Conservation (phyloP, 1,139 yeast genomes). For the Kurtzmaniella quercitrusa region DNA sequence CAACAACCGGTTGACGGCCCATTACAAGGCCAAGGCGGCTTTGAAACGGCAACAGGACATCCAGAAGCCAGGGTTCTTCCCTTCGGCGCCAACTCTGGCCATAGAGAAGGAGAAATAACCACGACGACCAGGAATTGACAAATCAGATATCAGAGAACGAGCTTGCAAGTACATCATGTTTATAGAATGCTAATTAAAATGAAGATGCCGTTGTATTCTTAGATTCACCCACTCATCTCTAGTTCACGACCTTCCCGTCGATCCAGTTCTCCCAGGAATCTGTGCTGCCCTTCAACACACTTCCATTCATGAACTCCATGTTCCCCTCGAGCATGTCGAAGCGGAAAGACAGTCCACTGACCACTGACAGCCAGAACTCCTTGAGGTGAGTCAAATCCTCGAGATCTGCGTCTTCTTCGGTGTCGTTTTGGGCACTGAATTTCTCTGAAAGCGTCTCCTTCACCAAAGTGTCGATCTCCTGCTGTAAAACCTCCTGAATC, state of each 20-base stretch:
- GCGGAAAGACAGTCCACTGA: slow-evolving; percentile 43
- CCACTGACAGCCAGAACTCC: slow-evolving; percentile 43
- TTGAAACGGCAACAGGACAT: slow-evolving; percentile 39
- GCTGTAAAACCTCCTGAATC: slow-evolving; percentile 54
- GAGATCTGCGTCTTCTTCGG: slow-evolving; percentile 21
- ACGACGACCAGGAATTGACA: too few relatives aligned
- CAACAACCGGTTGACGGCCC: slow-evolving; percentile 44
- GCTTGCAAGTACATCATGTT: not conserved
- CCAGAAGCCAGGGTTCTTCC: slow-evolving; percentile 46
- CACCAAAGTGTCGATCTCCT: slow-evolving; percentile 59
- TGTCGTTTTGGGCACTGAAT: slow-evolving; percentile 22
- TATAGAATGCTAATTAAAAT: not conserved
- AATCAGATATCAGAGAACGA: not conserved
- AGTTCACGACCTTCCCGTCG: slow-evolving; percentile 64
- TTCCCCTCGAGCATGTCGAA: slow-evolving; percentile 72
- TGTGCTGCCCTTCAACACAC: slow-evolving; percentile 53
- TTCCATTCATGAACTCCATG: slow-evolving; percentile 67
- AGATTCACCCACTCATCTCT: too few relatives aligned
- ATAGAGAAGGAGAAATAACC: not conserved
- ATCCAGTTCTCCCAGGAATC: slow-evolving; percentile 74
- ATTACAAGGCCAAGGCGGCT: slow-evolving; percentile 33
- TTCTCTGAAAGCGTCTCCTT: slow-evolving; percentile 36
- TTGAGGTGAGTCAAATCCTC: slow-evolving; percentile 13
- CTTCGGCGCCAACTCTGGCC: slow-evolving; percentile 41
- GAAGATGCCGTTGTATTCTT: not conserved